Evolutionary conservation across 257 asterid species (phyloP).

Genomic region (Avicennia marina): DNA sequence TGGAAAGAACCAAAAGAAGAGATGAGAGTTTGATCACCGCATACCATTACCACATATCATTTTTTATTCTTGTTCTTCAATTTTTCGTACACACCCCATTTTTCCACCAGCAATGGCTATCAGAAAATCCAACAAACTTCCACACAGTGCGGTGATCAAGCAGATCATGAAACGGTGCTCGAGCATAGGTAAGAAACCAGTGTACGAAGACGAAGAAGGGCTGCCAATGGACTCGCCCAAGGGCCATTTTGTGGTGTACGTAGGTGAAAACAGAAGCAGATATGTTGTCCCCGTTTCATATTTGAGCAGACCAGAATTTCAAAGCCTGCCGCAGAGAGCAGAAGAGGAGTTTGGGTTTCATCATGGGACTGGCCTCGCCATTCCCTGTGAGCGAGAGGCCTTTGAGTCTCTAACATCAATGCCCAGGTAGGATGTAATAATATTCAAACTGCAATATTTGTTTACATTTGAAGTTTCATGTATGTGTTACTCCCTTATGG

Average conservation of each 20-base stretch:
- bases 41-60: too few species aligned
- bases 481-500: neutral
- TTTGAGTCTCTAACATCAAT: slow-evolving; percentile 28
- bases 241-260: slow-evolving; percentile 40
- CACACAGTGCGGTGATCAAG: too few species aligned
- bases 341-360: slow-evolving; percentile 45
- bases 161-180: slow-evolving; percentile 48
- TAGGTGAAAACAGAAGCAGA: slow-evolving; percentile 31
- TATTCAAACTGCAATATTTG: too few species aligned
- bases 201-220: too few species aligned
- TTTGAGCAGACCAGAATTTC: slow-evolving; percentile 24
- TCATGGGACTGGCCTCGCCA: slow-evolving; percentile 34
- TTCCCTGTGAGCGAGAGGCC: slow-evolving; percentile 33
- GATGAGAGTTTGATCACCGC: too few species aligned
- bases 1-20: too few species aligned
- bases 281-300: slow-evolving; percentile 33
- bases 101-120: too few species aligned
- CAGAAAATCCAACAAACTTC: too few species aligned
- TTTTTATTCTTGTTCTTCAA: too few species aligned
- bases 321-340: slow-evolving; percentile 24
- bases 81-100: too few species aligned
- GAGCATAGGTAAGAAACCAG: slow-evolving; percentile 34
- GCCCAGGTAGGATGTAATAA: slow-evolving; percentile 26
- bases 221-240: slow-evolving; percentile 35
- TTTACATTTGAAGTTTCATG: too few species aligned